Evolutionary conservation across 1,139 yeast species (phyloP).

Genomic region (Fermentozyma sake): DNA sequence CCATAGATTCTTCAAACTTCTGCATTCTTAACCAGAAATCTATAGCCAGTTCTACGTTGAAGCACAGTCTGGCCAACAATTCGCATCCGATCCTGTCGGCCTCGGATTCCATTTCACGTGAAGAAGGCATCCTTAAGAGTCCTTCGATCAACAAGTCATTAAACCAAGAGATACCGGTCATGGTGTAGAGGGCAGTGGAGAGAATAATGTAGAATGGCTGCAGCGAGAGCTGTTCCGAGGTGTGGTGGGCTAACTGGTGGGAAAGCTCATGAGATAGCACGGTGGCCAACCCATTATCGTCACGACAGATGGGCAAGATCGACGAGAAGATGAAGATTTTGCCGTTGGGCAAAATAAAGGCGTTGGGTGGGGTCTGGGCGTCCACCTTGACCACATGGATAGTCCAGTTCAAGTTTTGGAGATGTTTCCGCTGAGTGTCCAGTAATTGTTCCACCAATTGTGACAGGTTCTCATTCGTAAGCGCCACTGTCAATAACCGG

Average conservation of each 20-base stretch:
- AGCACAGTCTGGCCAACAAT: slow-evolving; percentile 89
- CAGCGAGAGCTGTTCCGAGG: slow-evolving; percentile 72
- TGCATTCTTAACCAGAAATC: slow-evolving; percentile 82
- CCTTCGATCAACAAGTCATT: slow-evolving; percentile 56
- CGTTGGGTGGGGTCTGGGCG: slow-evolving; percentile 76
- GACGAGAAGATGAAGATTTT: slow-evolving; percentile 86
- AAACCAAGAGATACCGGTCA: slow-evolving; percentile 30
- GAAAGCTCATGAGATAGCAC: slow-evolving; percentile 91
- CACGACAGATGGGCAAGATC: slow-evolving; percentile 70
- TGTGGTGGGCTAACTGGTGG: slow-evolving; percentile 89
- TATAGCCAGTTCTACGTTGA: slow-evolving; percentile 67
- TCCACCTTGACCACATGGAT: slow-evolving; percentile 73
- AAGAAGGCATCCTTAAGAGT: slow-evolving; percentile 71
- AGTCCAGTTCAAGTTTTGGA: slow-evolving; percentile 60
- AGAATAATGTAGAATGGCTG: slow-evolving; percentile 51
- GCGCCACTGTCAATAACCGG: slow-evolving; percentile 57
- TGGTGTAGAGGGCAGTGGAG: slow-evolving; percentile 41
- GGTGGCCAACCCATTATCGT: slow-evolving; percentile 91
- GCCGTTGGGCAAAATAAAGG: slow-evolving; percentile 94
- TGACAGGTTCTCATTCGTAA: slow-evolving; percentile 25
- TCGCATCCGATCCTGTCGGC: slow-evolving; percentile 93
- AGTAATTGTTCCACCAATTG: too few relatives aligned
- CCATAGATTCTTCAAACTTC: slow-evolving; percentile 39
- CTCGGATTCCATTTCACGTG: slow-evolving; percentile 90
- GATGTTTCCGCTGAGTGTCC: slow-evolving; percentile 17